Evolutionary conservation across 2,329 filamentous ascomycete species (phyloP).

Genomic region (Fusarium brevicatenulatum): DNA sequence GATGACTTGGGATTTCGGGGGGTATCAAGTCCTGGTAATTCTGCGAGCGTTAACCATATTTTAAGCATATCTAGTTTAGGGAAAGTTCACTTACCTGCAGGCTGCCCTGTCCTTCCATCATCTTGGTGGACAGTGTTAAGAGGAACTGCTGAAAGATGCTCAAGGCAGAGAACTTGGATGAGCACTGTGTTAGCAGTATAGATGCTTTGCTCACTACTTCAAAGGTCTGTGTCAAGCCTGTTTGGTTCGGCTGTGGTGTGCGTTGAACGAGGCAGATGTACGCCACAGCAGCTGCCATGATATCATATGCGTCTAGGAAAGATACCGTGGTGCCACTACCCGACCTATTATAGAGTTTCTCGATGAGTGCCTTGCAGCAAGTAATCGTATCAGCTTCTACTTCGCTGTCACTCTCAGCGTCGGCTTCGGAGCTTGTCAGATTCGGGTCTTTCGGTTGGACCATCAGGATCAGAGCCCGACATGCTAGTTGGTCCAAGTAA

Average conservation of each 20-base stretch:
- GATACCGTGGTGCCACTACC: not conserved
- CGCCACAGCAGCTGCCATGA: constrained; percentile 6
- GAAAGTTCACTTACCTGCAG: not conserved
- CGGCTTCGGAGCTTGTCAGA: not conserved
- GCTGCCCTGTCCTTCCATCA: constrained; percentile 3
- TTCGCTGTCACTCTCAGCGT: not conserved
- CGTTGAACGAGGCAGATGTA: constrained; percentile 2
- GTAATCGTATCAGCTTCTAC: not conserved
- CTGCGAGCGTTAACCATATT: not conserved
- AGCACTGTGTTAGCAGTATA: constrained; percentile 12
- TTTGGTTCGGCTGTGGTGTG: not conserved
- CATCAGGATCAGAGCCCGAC: constrained; percentile 6
- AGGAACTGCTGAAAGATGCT: constrained; percentile 18
- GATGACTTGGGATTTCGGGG: constrained; percentile 2
- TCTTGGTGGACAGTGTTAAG: not conserved
- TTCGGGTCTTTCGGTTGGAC: rapidly evolving
- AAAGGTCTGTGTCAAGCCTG: constrained; percentile 8
- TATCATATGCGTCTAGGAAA: constrained; percentile 23
- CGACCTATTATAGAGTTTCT: not conserved
- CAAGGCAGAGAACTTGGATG: constrained; percentile 9
- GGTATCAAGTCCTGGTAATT: not conserved
- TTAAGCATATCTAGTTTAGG: not conserved
- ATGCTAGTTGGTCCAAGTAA: constrained; percentile 9
- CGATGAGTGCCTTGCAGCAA: constrained; percentile 15
- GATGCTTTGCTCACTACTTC: constrained; percentile 27